A percentile compares a stretch with the other conserved stretches of the same genome.
Evolutionary conservation across 139 green algal species (phyloP).

Genomic region (Trebouxia sp.): DNA sequence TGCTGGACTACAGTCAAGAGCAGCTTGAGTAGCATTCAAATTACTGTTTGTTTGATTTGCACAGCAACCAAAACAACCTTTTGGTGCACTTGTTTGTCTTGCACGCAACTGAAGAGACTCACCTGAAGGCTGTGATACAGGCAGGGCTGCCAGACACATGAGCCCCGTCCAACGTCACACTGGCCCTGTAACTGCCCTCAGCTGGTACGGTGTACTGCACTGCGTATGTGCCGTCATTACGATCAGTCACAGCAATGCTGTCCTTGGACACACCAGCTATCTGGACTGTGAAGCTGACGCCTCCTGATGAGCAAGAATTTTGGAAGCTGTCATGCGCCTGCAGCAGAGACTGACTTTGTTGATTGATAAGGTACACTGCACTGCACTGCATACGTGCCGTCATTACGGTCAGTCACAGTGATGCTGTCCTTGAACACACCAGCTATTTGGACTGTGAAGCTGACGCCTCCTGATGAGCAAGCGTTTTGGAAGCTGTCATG

Average conservation of each 20-base stretch:
- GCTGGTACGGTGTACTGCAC: constrained; percentile 29
- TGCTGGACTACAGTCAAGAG: too few species aligned
- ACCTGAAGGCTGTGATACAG: constrained; percentile 38
- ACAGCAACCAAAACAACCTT: too few species aligned
- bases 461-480: constrained; percentile 22
- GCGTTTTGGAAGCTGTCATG: constrained; percentile 32
- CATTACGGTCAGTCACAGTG: constrained; percentile 30
- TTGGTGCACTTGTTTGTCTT: too few species aligned
- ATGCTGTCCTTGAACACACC: constrained; percentile 12
- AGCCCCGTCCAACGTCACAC: constrained; percentile 7
- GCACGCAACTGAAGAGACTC: not conserved
- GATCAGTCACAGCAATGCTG: constrained; percentile 26
- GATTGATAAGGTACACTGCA: constrained; percentile 26
- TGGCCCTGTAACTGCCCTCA: constrained; percentile 33
- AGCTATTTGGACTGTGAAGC: constrained; percentile 27
- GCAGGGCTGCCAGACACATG: constrained; percentile 36
- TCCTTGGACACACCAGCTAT: constrained; percentile 20
- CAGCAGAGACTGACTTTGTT: not conserved
- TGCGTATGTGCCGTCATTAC: constrained; percentile 40
- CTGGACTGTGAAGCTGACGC: constrained; percentile 30
- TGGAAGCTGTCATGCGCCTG: constrained; percentile 36
- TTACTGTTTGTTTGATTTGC: too few species aligned
- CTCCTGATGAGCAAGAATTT: constrained; percentile 25
- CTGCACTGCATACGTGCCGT: constrained; percentile 42
- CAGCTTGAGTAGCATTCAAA: too few species aligned